Evolutionary conservation across 805 yeast species (phyloP), one percentile per base, ranked within the genome.

Genomic region (Ogataea minuta): DNA sequence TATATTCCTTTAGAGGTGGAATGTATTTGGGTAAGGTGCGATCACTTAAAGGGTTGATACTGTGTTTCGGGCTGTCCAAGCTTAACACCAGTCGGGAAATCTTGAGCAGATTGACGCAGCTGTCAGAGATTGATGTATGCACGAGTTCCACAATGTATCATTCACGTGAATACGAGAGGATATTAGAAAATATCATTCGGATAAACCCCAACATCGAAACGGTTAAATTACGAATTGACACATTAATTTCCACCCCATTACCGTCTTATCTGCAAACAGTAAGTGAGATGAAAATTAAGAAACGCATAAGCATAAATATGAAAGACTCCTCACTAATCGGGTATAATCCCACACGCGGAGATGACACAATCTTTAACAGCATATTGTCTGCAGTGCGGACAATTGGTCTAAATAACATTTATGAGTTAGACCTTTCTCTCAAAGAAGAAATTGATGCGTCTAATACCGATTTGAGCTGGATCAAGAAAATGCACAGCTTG

Each of bases 141-240:
- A 44, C 50, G 4, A 46, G 43, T 42, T 46, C 50, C 15, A 46
- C 50, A 20, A 46, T 46, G 50, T 46, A 46, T 34, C 50, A 46
- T 20, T 46, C 47, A 9, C 27, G 48, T 9, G 50, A 46, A 24
- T 46, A 46, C 37, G 50, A 46, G 17, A 31, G 46, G 23, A 43
- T 46, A n/a, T 28, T 46, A n/a, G 47, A 46, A 23, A 46, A 38
- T 14, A 44, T 46, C 29, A 41, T 46, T 11, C 19, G 26, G 20
- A 31, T 46, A 28, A 46, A 46, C 21, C 45, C 48, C 2, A 37
- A 43, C 19, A 46, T 46, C 16, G 34, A 46, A 17, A 46, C 44
- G 9, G 42, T 46, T 27, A 43, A 43, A 17, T 25, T 46, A 21
- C 32, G 48, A 5, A 43, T 46, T 9, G 50, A 43, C 28, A 46